Conservation (phyloP, 2,329 filamentous ascomycete species). For the Neurospora crassa region DNA sequence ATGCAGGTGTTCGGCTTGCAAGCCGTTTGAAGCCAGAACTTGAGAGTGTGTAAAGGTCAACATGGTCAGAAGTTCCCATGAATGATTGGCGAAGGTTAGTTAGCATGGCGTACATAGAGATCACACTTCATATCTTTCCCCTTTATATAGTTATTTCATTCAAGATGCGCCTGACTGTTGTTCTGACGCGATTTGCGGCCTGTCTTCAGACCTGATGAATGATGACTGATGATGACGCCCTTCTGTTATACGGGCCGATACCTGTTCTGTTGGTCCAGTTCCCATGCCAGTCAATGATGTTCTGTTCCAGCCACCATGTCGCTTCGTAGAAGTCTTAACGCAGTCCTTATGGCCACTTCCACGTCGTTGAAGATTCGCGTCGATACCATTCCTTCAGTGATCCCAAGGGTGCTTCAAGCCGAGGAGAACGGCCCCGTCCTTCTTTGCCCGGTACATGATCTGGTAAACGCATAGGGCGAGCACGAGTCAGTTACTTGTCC, state of each 20-base stretch:
- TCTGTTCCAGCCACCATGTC: background rate
- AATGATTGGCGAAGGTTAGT: background rate
- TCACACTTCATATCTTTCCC: background rate
- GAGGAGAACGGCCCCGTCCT: constrained; percentile 78
- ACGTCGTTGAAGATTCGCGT: background rate
- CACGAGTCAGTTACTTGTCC: constrained; percentile 5
- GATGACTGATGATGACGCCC: background rate
- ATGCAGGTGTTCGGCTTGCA: background rate
- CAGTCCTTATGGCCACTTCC: background rate
- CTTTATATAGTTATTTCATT: background rate
- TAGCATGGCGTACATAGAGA: background rate
- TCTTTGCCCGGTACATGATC: constrained; percentile 94
- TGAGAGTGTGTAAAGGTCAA: background rate
- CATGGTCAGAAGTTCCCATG: background rate
- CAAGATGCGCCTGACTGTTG: background rate
- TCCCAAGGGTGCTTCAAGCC: constrained; percentile 98
- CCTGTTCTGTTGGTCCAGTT: background rate
- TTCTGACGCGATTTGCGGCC: background rate
- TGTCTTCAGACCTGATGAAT: background rate
- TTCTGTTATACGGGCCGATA: background rate
- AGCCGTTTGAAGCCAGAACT: background rate
- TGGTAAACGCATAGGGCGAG: constrained; percentile 26
- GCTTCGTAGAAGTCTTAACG: background rate
- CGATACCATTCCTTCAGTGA: constrained; percentile 46
- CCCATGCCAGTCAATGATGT: background rate